Conservation (phyloP, 192 early-diverging fungal species). For the Coemansia sp. region DNA sequence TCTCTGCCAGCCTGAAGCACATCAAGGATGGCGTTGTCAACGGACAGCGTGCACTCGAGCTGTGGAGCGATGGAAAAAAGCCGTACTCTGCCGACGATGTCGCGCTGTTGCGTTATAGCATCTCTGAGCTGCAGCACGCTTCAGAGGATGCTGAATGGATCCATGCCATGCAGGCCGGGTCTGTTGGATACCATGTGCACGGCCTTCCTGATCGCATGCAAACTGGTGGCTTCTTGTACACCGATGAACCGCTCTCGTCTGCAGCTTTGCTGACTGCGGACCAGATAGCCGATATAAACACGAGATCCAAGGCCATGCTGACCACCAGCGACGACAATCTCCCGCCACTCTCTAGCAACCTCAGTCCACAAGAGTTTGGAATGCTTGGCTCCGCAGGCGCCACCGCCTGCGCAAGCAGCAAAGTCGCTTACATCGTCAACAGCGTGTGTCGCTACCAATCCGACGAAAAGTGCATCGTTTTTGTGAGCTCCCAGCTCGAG, state of each 20-base stretch:
- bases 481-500: conserved; percentile 35
- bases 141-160: conserved; percentile 26
- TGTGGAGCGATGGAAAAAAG: conserved; percentile 40
- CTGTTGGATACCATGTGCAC: conserved; percentile 23
- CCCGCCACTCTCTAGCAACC: conserved; percentile 33
- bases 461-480: conserved; percentile 53
- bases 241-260: not conserved
- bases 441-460: conserved; percentile 16
- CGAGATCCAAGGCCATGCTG: conserved; percentile 21
- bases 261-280: conserved; percentile 16
- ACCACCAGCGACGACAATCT: conserved; percentile 19
- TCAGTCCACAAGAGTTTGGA: conserved; percentile 35
- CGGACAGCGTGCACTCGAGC: conserved; percentile 35
- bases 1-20: conserved; percentile 46
- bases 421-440: conserved; percentile 37
- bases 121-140: conserved; percentile 30
- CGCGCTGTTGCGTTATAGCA: conserved; percentile 20
- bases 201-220: conserved; percentile 22
- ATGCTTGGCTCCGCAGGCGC: conserved; percentile 14
- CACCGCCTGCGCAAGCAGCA: conserved; percentile 28
- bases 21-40: conserved; percentile 36
- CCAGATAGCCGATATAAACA: conserved; percentile 19
- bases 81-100: conserved; percentile 34
- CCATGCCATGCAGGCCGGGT: conserved; percentile 28
- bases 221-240: not conserved